Evolutionary conservation across 129 eudicot genomes (phyloP).

Genomic region (Kitagawia praeruptora): DNA sequence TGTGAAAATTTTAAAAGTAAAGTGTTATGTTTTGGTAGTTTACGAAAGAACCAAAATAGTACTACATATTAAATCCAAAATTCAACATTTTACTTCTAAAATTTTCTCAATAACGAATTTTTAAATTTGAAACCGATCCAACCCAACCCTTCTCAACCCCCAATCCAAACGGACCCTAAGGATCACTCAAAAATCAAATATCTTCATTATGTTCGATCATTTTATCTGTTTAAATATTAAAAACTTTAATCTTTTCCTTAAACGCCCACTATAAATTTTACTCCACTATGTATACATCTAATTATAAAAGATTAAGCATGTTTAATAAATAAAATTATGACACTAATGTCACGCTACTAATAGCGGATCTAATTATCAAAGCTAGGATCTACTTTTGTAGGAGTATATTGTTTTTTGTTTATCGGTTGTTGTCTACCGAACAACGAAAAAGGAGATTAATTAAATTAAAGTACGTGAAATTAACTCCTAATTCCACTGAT

Average conservation of each 20-base stretch:
- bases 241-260: background rate
- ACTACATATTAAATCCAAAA: too few species aligned
- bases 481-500: slow-evolving; percentile 11
- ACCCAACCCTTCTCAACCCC: too few species aligned
- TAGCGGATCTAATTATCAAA: background rate
- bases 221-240: background rate
- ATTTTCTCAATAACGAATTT: too few species aligned
- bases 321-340: background rate
- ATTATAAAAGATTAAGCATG: background rate
- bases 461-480: slow-evolving; percentile 8
- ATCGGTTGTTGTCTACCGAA: slow-evolving; percentile 6
- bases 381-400: background rate
- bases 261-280: background rate
- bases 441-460: background rate
- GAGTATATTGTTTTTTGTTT: background rate
- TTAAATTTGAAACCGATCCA: too few species aligned
- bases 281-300: background rate
- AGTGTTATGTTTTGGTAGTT: too few species aligned
- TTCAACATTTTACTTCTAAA: too few species aligned
- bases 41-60: too few species aligned
- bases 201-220: background rate
- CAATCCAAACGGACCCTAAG: too few species aligned
- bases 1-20: too few species aligned
- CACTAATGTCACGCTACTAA: background rate
- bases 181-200: slow-evolving; percentile 1